phyloP scores from a whole-genome alignment of 306 rosid species.

The Arachis hypogaea region DNA sequence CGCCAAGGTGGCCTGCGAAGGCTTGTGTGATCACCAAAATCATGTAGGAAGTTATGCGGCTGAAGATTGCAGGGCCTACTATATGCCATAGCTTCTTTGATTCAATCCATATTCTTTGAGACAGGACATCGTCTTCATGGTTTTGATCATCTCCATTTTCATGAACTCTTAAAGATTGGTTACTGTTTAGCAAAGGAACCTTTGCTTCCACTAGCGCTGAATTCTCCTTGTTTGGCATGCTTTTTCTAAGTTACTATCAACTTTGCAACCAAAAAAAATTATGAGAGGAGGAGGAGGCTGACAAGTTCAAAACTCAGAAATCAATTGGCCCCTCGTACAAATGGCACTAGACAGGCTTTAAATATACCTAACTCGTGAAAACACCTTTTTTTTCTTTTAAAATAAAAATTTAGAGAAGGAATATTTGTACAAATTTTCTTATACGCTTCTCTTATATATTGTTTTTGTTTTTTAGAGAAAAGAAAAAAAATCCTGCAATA shows the following conservation, averaged over 20 bases:
- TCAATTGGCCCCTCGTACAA: neutral
- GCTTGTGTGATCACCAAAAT: conserved; percentile 75
- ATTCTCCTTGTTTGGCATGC: conserved; percentile 41
- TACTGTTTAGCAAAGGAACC: conserved; percentile 43
- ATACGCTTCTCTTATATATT: no score
- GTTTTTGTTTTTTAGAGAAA: no score
- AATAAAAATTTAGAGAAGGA: no score
- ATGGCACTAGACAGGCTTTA: neutral
- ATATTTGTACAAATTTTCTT: no score
- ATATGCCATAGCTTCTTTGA: conserved; percentile 83
- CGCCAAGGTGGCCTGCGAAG: conserved; percentile 80
- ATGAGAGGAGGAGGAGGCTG: neutral
- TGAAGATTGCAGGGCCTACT: conserved; percentile 72
- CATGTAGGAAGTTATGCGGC: conserved; percentile 56
- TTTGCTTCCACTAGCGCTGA: conserved; percentile 42
- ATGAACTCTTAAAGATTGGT: conserved; percentile 3
- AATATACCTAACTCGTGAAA: neutral
- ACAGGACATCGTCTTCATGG: no score
- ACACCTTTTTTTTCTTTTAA: neutral
- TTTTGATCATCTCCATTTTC: conserved; percentile 26
- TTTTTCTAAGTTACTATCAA: neutral
- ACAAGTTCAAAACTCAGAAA: neutral
- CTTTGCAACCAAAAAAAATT: neutral
- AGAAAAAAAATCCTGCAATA: no score
- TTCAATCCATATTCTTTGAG: conserved; percentile 51